A percentile compares a stretch with the other conserved stretches of the same genome.
Conservation (phyloP, 179 eudicot genomes). For the Silene noctiflora region DNA sequence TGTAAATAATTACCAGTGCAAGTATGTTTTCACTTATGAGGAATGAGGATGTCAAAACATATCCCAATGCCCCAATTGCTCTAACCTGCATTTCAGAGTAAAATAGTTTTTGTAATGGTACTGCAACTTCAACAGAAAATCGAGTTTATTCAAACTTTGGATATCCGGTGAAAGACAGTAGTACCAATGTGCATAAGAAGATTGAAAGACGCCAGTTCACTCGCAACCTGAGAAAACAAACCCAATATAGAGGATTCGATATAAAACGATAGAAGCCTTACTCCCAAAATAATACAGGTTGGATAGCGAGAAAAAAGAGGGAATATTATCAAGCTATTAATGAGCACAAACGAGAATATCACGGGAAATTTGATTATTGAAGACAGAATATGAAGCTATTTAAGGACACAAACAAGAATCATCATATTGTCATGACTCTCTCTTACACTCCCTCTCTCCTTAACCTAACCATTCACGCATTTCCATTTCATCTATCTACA, state of each 20-base stretch:
- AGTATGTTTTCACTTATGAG: constrained; percentile 88
- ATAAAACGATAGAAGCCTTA: not conserved
- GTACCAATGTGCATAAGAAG: constrained; percentile 65
- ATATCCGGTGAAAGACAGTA: constrained; percentile 24
- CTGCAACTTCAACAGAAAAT: not conserved
- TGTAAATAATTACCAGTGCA: constrained; percentile 55
- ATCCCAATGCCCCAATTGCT: constrained; percentile 70
- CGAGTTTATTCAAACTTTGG: not conserved
- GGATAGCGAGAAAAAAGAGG: not conserved
- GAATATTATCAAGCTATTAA: not conserved
- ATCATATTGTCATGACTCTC: not conserved
- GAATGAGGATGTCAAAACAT: constrained; percentile 74
- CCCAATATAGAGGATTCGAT: not conserved
- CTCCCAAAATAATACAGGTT: not conserved
- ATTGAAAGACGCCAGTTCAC: constrained; percentile 70
- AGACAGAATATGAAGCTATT: not conserved
- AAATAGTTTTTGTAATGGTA: not conserved
- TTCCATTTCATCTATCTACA: not conserved
- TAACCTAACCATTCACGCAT: not conserved
- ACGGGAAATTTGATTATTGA: not conserved
- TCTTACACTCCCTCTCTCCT: not conserved
- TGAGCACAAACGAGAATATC: too few relatives aligned
- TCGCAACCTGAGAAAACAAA: constrained; percentile 40
- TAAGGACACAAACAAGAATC: not conserved
- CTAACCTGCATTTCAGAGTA: constrained; percentile 53